Conservation (phyloP, 1,284 basidiomycete species). For the Sanghuangporus baumii region DNA sequence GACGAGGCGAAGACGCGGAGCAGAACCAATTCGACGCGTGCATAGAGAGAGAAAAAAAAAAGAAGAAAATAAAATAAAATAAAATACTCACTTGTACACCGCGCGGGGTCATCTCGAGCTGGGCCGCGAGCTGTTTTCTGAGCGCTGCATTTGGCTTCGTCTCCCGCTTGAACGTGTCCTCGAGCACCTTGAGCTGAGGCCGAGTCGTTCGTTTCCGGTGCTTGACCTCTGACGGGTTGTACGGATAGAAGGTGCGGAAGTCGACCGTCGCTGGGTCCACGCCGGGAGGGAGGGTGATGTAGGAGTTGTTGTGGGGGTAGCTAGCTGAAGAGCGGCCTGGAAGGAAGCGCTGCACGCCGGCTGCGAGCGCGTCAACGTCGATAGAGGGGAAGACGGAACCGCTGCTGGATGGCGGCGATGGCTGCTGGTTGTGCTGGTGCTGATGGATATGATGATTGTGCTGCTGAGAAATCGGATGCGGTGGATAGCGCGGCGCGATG, state of each 20-base stretch:
- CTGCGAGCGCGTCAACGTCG: constrained; percentile 14
- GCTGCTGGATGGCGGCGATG: not conserved
- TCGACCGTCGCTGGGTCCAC: constrained; percentile 59
- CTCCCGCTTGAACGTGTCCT: constrained; percentile 78
- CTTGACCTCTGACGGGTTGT: constrained; percentile 86
- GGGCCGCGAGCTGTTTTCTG: constrained; percentile 71
- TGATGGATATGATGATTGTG: not conserved
- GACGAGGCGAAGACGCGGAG: not conserved
- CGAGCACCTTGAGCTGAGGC: constrained; percentile 80
- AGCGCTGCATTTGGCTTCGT: constrained; percentile 84
- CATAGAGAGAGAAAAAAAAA: constrained; percentile 11
- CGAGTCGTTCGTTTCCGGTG: constrained; percentile 82
- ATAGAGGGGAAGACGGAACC: constrained; percentile 8
- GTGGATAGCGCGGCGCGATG: constrained; percentile 1
- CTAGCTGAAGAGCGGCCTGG: not conserved
- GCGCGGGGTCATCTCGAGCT: constrained; percentile 87
- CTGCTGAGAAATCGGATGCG: not conserved
- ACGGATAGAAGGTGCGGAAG: constrained; percentile 74
- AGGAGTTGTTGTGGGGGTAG: constrained; percentile 27
- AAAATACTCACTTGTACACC: constrained; percentile 76
- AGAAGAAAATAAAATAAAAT: not conserved
- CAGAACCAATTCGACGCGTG: not conserved
- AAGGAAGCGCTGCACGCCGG: constrained; percentile 15
- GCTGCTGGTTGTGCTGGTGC: constrained; percentile 6
- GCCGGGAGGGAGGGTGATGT: constrained; percentile 42